A percentile compares a stretch with the other conserved stretches of the same genome.
Conservation (phyloP, 331 rosid species). For the Quercus phellos region DNA sequence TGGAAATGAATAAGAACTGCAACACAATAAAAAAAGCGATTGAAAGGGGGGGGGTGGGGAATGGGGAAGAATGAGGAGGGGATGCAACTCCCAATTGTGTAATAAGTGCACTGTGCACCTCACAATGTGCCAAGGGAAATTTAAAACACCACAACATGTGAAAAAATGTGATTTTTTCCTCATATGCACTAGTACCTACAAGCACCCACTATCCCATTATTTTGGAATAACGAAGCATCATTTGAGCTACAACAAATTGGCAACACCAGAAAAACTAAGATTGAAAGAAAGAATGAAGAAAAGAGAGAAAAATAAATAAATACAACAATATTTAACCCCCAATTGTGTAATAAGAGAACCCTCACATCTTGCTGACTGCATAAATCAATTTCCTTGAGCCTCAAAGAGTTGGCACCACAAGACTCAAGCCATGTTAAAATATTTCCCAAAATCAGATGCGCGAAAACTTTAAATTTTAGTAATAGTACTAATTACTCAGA, state of each 20-base stretch:
- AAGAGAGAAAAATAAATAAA: neutral
- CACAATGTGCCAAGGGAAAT: neutral
- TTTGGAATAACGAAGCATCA: no score
- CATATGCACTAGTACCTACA: no score
- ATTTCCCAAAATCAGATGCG: neutral
- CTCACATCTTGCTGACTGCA: neutral
- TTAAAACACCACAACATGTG: neutral
- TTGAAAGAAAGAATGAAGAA: neutral
- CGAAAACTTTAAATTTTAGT: constrained; percentile 1
- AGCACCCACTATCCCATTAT: no score
- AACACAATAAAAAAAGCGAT: neutral
- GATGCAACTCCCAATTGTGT: neutral
- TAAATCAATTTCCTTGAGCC: neutral
- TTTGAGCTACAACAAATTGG: no score
- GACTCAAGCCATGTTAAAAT: neutral
- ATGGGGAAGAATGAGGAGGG: neutral
- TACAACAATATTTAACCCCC: neutral
- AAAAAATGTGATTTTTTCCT: neutral
- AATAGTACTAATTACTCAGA: constrained; percentile 2
- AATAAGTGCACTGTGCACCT: neutral
- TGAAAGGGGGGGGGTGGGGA: neutral
- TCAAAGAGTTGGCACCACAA: neutral
- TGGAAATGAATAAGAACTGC: neutral
- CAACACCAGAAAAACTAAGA: neutral
- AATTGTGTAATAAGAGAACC: neutral